Conservation (phyloP, 2,329 filamentous ascomycete genomes). For the Septoria linicola region DNA sequence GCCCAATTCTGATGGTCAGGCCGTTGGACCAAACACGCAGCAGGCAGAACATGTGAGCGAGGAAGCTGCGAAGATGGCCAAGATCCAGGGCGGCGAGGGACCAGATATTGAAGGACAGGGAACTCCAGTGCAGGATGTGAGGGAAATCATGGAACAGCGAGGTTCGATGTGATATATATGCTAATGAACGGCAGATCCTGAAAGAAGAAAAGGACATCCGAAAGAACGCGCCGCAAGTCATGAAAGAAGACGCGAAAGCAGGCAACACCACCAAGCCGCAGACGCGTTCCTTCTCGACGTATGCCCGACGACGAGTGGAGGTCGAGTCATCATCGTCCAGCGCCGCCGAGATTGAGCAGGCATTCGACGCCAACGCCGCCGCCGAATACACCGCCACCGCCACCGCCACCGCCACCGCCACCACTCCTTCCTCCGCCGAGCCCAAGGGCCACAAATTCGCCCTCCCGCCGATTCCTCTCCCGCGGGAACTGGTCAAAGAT, state of each 20-base stretch:
- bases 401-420: too few species aligned
- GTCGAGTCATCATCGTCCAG: conserved; percentile 11
- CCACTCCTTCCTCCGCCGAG: conserved; percentile 39
- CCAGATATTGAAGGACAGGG: conserved; percentile 63
- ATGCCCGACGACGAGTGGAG: conserved; percentile 40
- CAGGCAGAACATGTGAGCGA: conserved; percentile 62
- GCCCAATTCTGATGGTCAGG: conserved; percentile 34
- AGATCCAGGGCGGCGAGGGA: conserved; percentile 56
- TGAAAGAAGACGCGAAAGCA: conserved; percentile 59
- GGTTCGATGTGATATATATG: too few species aligned
- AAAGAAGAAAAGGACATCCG: conserved; percentile 60
- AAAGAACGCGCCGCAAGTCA: conserved; percentile 65
- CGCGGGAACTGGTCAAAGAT: conserved; percentile 65
- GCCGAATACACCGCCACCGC: conserved; percentile 20
- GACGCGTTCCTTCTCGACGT: conserved; percentile 59
- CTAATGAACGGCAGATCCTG: conserved; percentile 53
- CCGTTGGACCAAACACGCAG: conserved; percentile 52
- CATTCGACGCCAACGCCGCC: conserved; percentile 25
- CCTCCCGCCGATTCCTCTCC: conserved; percentile 65
- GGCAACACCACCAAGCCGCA: conserved; percentile 33
- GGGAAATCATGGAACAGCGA: conserved; percentile 22
- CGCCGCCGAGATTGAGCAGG: conserved; percentile 23
- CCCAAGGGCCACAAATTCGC: conserved; percentile 75
- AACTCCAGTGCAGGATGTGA: conserved; percentile 65
- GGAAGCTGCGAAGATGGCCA: conserved; percentile 61